A percentile compares a stretch with the other conserved stretches of the same genome.
phyloP scores from a whole-genome alignment of 768 basidiomycete species.

The Pluteus cervinus region DNA sequence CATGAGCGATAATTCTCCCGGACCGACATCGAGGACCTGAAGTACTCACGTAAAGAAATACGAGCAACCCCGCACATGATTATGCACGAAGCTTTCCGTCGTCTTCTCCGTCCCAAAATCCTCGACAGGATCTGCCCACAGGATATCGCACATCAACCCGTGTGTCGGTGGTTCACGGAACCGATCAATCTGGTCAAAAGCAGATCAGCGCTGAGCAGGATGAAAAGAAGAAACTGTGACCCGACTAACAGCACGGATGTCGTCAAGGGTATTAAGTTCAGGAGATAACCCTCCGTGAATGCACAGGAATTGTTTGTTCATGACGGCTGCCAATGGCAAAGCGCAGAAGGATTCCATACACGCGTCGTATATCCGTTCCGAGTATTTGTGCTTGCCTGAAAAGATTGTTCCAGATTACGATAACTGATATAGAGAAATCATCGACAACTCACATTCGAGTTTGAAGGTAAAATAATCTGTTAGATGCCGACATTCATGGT shows the following conservation, averaged over 20 bases:
- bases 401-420: slow-evolving; percentile 5
- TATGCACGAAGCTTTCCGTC: slow-evolving; percentile 86
- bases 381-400: slow-evolving; percentile 97
- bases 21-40: background rate
- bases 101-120: slow-evolving; percentile 96
- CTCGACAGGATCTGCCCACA: slow-evolving; percentile 98
- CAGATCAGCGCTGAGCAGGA: slow-evolving; percentile 2
- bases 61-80: slow-evolving; percentile 94
- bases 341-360: slow-evolving; percentile 98
- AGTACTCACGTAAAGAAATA: slow-evolving; percentile 71
- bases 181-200: slow-evolving; percentile 83
- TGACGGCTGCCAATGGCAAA: slow-evolving; percentile 90
- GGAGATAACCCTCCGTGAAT: slow-evolving; percentile 97
- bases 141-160: slow-evolving; percentile 96
- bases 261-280: slow-evolving; percentile 92
- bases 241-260: slow-evolving; percentile 72
- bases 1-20: slow-evolving; percentile 6
- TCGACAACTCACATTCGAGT: slow-evolving; percentile 82
- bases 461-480: slow-evolving; percentile 99
- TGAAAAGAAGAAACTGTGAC: background rate
- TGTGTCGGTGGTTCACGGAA: slow-evolving; percentile 98
- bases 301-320: slow-evolving; percentile 99
- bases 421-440: slow-evolving; percentile 3
- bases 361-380: slow-evolving; percentile 92
- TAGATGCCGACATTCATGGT: slow-evolving; percentile 97